These are phyloP conservation scores for Mycothermus thermophilus DNA, from an alignment of 495 filamentous ascomycete species.

Conservation along the genomic window DNA sequence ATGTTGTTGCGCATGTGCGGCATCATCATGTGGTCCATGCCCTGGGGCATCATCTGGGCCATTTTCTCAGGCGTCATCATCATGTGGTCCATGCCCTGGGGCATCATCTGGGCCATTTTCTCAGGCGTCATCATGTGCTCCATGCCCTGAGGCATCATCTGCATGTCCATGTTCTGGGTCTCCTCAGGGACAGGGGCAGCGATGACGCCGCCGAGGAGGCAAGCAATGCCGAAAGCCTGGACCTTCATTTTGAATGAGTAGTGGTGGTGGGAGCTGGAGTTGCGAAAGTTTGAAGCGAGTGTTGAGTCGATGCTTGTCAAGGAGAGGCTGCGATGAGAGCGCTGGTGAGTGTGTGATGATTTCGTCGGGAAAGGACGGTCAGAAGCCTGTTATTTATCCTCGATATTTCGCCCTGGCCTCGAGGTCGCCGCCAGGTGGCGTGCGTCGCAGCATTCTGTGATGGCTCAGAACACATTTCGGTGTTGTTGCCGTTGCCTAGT, in stretches of 20 bases:
- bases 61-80: neutral
- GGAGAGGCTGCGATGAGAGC: neutral
- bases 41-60: neutral
- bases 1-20: neutral
- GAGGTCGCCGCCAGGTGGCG: no score
- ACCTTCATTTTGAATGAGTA: constrained; percentile 11
- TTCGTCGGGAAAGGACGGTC: no score
- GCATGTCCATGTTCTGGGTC: neutral
- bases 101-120: neutral
- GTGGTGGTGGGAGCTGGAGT: neutral
- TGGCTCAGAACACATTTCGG: no score
- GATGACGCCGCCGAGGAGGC: constrained; percentile 8
- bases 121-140: neutral
- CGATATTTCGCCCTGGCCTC: no score
- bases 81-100: neutral
- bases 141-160: neutral
- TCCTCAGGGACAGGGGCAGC: constrained; percentile 6
- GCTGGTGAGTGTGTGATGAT: constrained; percentile 1
- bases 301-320: constrained; percentile 1
- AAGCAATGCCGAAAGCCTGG: constrained; percentile 4
- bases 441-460: no score
- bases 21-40: no score
- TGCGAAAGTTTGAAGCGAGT: constrained; percentile 6
- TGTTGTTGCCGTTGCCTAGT: no score
- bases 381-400: no score